Evolutionary conservation across 2,329 filamentous ascomycete genomes (phyloP).

Genomic region (Periconia digitata): DNA sequence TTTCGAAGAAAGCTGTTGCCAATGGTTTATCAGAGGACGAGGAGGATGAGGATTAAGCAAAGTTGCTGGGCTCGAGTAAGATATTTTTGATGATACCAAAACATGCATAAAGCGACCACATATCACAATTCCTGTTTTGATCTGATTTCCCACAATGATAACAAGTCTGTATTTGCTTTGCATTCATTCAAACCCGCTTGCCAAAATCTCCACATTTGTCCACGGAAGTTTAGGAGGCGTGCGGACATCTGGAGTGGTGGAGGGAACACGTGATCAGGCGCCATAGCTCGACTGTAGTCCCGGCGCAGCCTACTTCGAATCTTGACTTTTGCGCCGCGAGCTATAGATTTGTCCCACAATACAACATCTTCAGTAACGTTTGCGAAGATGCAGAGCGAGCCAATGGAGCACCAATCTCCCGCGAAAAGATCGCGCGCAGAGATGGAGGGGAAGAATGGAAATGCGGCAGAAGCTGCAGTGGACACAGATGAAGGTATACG

Average conservation of each 20-base stretch:
- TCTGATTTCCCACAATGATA: no score
- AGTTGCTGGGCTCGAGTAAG: background rate
- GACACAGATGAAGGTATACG: conserved; percentile 14
- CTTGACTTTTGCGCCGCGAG: background rate
- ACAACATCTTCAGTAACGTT: background rate
- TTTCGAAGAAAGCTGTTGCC: conserved; percentile 52
- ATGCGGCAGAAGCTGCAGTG: conserved; percentile 7
- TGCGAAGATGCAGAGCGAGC: no score
- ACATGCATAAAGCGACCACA: background rate
- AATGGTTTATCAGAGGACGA: conserved; percentile 18
- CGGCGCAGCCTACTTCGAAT: background rate
- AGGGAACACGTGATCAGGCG: background rate
- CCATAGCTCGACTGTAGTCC: background rate
- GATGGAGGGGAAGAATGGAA: conserved; percentile 21
- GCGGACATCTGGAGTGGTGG: no score
- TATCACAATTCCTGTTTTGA: no score
- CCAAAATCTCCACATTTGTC: no score
- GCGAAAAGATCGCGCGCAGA: conserved; percentile 23
- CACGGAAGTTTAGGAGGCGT: no score
- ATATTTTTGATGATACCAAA: conserved; percentile 11
- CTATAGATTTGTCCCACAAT: background rate
- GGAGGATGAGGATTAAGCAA: conserved; percentile 7
- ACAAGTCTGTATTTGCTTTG: no score
- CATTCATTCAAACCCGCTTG: no score
- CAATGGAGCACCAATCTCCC: conserved; percentile 7